phyloP scores from a whole-genome alignment of 345 rosid genomes.

The Camelina hispida region DNA sequence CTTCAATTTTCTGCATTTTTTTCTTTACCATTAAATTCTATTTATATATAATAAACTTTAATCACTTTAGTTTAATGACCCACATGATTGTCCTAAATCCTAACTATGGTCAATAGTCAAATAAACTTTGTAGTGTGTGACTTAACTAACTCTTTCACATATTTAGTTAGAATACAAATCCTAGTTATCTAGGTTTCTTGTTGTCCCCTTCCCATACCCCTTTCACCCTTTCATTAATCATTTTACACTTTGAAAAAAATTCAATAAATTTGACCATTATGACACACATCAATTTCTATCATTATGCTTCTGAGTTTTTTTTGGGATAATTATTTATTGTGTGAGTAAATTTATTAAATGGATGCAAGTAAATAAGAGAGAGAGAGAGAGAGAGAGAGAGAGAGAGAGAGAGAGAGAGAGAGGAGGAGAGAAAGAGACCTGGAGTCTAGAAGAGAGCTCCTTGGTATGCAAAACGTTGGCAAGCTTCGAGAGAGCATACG shows the following conservation, averaged over 20 bases:
- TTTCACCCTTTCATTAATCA: constrained; percentile 14
- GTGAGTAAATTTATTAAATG: constrained; percentile 3
- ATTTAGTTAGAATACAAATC: constrained; percentile 32
- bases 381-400: constrained; percentile 16
- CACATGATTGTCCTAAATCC: constrained; percentile 40
- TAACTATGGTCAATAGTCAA: constrained; percentile 40
- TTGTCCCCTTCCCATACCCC: constrained; percentile 19
- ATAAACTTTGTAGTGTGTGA: constrained; percentile 5
- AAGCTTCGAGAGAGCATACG: constrained; percentile 98
- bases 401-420: constrained; percentile 38
- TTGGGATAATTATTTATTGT: not conserved
- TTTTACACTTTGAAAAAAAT: not conserved
- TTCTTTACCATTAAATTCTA: not conserved
- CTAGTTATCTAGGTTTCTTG: constrained; percentile 38
- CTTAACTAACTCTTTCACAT: constrained; percentile 28
- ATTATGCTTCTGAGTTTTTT: constrained; percentile 6
- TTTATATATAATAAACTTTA: not conserved
- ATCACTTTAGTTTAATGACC: constrained; percentile 23
- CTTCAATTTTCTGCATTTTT: constrained; percentile 67
- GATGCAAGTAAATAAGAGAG: constrained; percentile 24
- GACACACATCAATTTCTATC: constrained; percentile 28
- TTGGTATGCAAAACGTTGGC: constrained; percentile 95
- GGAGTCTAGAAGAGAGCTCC: constrained; percentile 81
- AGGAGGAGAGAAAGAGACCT: constrained; percentile 55
- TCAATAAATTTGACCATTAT: constrained; percentile 25